These are phyloP conservation scores for Euptelea pleiosperma DNA, from an alignment of 164 flowering plant genomes.

Conservation along the genomic window DNA sequence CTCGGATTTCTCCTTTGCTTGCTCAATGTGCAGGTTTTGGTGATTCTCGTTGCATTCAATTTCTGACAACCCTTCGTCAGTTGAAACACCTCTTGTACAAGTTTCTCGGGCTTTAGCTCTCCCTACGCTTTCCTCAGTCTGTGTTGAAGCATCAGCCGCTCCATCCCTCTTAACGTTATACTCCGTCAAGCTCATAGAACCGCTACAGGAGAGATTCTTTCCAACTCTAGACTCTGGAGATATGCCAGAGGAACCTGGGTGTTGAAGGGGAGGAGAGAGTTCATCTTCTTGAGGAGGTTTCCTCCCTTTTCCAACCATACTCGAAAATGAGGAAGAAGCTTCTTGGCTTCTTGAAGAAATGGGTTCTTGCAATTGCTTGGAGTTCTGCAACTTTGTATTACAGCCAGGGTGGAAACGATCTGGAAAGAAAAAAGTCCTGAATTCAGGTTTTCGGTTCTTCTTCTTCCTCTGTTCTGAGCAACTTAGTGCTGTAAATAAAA, in stretches of 20 bases:
- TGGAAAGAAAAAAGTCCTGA: conserved; percentile 12
- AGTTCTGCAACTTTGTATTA: conserved; percentile 35
- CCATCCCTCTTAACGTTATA: conserved; percentile 61
- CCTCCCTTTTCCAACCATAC: conserved; percentile 50
- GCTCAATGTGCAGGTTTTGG: conserved; percentile 23
- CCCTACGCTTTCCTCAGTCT: conserved; percentile 58
- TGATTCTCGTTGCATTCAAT: conserved; percentile 27
- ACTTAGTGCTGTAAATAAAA: background rate
- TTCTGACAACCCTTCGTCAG: conserved; percentile 59
- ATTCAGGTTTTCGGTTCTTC: background rate
- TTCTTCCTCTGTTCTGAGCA: background rate
- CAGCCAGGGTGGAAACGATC: conserved; percentile 44
- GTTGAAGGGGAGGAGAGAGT: conserved; percentile 46
- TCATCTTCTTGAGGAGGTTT: conserved; percentile 66
- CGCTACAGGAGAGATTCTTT: conserved; percentile 45
- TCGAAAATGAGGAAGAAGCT: conserved; percentile 66
- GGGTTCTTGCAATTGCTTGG: conserved; percentile 56
- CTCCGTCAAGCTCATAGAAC: conserved; percentile 60
- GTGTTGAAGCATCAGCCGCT: conserved; percentile 82
- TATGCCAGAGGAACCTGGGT: conserved; percentile 43
- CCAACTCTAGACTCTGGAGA: conserved; percentile 55
- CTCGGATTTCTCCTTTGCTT: conserved; percentile 39
- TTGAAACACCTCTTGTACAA: conserved; percentile 80
- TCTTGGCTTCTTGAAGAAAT: conserved; percentile 60
- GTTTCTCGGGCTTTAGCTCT: conserved; percentile 43